phyloP scores from a whole-genome alignment of 371 early-diverging fungal genomes.

The Mortierella polycephala region DNA sequence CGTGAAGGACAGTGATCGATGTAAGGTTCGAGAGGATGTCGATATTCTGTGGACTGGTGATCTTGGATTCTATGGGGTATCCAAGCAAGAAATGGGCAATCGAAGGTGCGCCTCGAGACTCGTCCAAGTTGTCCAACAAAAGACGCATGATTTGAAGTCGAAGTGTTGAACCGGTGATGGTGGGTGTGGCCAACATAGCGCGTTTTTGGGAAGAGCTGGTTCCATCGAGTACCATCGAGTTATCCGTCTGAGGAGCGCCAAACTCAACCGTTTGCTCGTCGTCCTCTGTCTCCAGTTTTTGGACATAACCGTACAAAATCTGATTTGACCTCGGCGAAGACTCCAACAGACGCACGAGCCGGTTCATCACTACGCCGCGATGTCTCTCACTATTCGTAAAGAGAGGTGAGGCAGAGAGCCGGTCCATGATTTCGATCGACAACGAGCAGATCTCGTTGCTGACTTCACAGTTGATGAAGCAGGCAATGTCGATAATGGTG shows the following conservation, averaged over 20 bases:
- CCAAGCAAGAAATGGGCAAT: conserved; percentile 91
- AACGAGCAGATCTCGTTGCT: conserved; percentile 80
- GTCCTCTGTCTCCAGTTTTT: conserved; percentile 70
- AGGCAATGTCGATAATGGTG: conserved; percentile 77
- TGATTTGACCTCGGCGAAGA: conserved; percentile 67
- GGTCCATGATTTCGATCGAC: conserved; percentile 76
- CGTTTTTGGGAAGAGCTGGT: conserved; percentile 18
- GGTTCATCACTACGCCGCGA: conserved; percentile 66
- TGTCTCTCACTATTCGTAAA: conserved; percentile 50
- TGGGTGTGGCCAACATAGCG: conserved; percentile 23
- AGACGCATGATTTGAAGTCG: conserved; percentile 80
- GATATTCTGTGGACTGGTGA: conserved; percentile 54
- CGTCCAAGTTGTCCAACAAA: conserved; percentile 69
- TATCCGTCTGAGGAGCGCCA: conserved; percentile 26
- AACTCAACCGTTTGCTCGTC: conserved; percentile 53
- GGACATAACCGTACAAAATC: conserved; percentile 83
- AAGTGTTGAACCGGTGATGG: conserved; percentile 59
- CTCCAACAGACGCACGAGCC: conserved; percentile 77
- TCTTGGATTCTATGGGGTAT: conserved; percentile 62
- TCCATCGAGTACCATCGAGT: conserved; percentile 34
- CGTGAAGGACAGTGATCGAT: conserved; percentile 69
- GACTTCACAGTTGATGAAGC: conserved; percentile 70
- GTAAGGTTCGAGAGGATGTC: conserved; percentile 59
- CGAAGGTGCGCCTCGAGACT: conserved; percentile 65
- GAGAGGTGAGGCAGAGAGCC: conserved; percentile 72